Conservation (phyloP, 768 basidiomycete genomes). For the Thelephora ganbajun region DNA sequence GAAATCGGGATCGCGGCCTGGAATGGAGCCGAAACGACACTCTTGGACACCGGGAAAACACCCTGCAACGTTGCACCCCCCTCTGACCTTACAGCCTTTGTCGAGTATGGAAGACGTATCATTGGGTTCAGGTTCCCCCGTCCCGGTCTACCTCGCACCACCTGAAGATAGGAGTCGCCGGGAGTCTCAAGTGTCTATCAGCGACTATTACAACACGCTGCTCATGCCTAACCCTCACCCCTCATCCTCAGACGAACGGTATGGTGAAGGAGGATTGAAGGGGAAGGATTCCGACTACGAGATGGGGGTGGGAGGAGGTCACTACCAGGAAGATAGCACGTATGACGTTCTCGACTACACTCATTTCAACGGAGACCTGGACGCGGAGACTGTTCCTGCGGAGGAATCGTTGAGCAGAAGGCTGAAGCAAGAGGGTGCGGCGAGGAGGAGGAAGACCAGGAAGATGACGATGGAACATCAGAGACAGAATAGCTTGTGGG, state of each 20-base stretch:
- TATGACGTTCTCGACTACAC: slow-evolving; percentile 45
- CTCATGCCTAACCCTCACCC: neutral
- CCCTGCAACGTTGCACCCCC: too few relatives aligned
- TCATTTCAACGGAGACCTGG: slow-evolving; percentile 68
- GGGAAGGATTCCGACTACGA: slow-evolving; percentile 1
- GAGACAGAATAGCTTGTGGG: too few relatives aligned
- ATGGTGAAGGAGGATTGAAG: neutral
- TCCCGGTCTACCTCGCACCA: slow-evolving; percentile 18
- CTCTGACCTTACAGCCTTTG: too few relatives aligned
- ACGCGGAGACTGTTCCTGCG: slow-evolving; percentile 34
- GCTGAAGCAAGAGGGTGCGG: slow-evolving; percentile 46
- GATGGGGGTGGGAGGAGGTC: slow-evolving; percentile 20
- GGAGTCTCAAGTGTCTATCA: neutral
- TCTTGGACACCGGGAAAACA: neutral
- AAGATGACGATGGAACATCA: slow-evolving; percentile 8
- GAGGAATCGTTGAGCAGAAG: slow-evolving; percentile 37
- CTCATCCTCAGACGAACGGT: neutral
- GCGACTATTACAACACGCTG: neutral
- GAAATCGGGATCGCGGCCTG: slow-evolving; percentile 2
- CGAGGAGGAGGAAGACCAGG: slow-evolving; percentile 36
- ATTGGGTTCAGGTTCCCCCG: too few relatives aligned
- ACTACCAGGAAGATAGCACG: slow-evolving; percentile 24
- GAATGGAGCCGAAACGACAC: too few relatives aligned
- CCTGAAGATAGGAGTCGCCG: slow-evolving; percentile 15
- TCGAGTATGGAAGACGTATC: too few relatives aligned